phyloP scores from a whole-genome alignment of 768 basidiomycete species.

The Xerocomus potaroensis region DNA sequence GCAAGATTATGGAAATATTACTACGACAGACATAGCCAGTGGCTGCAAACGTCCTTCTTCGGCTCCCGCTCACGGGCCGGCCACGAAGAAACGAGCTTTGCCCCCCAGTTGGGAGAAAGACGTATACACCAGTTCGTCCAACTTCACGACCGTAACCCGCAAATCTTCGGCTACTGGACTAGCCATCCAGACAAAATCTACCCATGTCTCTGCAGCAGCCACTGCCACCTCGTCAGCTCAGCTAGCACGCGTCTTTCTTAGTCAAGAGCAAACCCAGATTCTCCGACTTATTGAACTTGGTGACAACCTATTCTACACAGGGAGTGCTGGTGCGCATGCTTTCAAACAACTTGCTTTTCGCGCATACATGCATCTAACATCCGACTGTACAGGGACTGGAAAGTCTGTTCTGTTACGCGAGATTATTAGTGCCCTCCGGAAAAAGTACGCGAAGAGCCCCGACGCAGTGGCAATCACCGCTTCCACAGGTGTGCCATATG shows the following conservation, averaged over 20 bases:
- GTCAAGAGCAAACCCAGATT: constrained; percentile 83
- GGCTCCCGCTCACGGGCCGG: constrained; percentile 18
- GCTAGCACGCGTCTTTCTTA: constrained; percentile 55
- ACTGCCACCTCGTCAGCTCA: constrained; percentile 13
- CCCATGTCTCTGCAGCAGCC: not conserved
- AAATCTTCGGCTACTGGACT: constrained; percentile 13
- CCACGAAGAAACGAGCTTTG: constrained; percentile 53
- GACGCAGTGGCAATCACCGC: constrained; percentile 93
- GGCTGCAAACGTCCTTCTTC: constrained; percentile 33
- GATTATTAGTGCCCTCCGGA: constrained; percentile 74
- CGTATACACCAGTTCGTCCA: constrained; percentile 35
- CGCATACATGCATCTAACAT: constrained; percentile 13
- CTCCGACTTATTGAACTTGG: constrained; percentile 70
- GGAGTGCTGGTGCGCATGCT: constrained; percentile 80
- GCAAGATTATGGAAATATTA: constrained; percentile 11
- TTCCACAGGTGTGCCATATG: constrained; percentile 63
- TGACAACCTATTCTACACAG: constrained; percentile 90
- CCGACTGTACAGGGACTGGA: constrained; percentile 67
- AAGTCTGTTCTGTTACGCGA: constrained; percentile 93
- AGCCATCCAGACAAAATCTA: constrained; percentile 5
- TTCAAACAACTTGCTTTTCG: constrained; percentile 2
- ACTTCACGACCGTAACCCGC: constrained; percentile 21
- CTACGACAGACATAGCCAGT: constrained; percentile 18
- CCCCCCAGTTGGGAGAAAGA: constrained; percentile 47
- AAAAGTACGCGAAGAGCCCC: constrained; percentile 43